These are phyloP conservation scores for Podospora conica DNA, from an alignment of 495 filamentous ascomycete genomes.

Conservation along the genomic window DNA sequence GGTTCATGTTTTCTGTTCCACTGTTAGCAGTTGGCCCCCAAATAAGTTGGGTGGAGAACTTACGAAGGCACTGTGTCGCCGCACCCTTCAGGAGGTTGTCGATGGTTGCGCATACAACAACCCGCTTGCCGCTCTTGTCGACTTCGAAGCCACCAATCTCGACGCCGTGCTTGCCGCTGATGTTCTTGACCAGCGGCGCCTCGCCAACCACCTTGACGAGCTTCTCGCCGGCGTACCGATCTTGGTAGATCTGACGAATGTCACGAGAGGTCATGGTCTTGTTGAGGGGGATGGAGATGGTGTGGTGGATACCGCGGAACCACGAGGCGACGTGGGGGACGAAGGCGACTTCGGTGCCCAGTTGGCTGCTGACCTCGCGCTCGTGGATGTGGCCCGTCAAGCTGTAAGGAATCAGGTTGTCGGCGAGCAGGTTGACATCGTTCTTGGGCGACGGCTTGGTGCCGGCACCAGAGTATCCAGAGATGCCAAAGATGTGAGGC, in stretches of 20 bases:
- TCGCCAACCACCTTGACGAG: constrained; percentile 90
- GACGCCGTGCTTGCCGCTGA: constrained; percentile 83
- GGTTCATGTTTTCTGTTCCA: constrained; percentile 87
- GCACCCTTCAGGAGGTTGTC: constrained; percentile 97
- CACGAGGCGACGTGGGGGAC: constrained; percentile 92
- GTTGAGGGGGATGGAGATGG: constrained; percentile 81
- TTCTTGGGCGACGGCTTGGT: constrained; percentile 96
- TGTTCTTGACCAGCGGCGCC: constrained; percentile 78
- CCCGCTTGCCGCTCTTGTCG: constrained; percentile 78
- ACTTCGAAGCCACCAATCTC: constrained; percentile 95
- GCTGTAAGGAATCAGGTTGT: constrained; percentile 90
- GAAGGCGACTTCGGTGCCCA: constrained; percentile 75
- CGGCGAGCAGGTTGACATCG: constrained; percentile 76
- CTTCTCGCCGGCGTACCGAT: constrained; percentile 90
- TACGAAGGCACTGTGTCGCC: constrained; percentile 90
- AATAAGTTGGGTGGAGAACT: constrained; percentile 32
- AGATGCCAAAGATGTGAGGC: constrained; percentile 88
- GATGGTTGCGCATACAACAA: constrained; percentile 94
- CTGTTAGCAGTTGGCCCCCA: constrained; percentile 16
- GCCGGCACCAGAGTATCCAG: constrained; percentile 92
- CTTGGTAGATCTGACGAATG: constrained; percentile 91
- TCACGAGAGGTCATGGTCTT: constrained; percentile 82
- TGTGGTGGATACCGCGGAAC: constrained; percentile 96
- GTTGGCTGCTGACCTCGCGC: constrained; percentile 74
- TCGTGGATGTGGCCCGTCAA: constrained; percentile 96